Percentiles rank a stretch among this genome's conserved stretches.
These are phyloP conservation scores for Trichopus zeylanicus DNA, from an alignment of 116 monocot genomes.

Conservation along the genomic window DNA sequence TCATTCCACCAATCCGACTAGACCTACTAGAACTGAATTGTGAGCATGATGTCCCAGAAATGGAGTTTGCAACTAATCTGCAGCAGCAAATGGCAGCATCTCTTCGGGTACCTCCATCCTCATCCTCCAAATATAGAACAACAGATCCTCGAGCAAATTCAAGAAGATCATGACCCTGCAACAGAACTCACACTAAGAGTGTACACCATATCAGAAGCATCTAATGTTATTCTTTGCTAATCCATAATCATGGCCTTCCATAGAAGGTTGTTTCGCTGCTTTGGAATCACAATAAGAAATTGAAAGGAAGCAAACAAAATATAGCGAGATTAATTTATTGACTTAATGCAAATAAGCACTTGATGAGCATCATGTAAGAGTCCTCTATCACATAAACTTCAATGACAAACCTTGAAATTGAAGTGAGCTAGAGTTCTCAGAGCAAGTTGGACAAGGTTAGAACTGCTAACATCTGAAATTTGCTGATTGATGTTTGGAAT, in stretches of 20 bases:
- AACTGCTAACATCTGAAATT: slow-evolving; percentile 45
- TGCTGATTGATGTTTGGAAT: slow-evolving; percentile 33
- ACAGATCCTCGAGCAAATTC: slow-evolving; percentile 88
- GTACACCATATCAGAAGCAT: too few relatives aligned
- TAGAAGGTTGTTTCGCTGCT: too few relatives aligned
- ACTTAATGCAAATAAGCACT: not conserved
- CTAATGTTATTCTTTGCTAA: too few relatives aligned
- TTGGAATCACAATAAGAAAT: not conserved
- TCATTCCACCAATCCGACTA: slow-evolving; percentile 62
- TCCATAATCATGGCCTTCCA: too few relatives aligned
- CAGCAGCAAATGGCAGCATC: slow-evolving; percentile 94
- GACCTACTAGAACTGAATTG: slow-evolving; percentile 69
- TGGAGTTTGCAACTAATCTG: slow-evolving; percentile 75
- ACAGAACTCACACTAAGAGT: not conserved
- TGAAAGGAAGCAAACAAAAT: not conserved
- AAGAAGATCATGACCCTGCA: slow-evolving; percentile 91
- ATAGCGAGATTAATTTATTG: not conserved
- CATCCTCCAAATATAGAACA: slow-evolving; percentile 89
- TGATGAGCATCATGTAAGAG: not conserved
- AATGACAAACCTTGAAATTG: slow-evolving; percentile 79
- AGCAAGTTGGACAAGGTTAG: slow-evolving; percentile 83
- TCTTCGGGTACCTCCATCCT: slow-evolving; percentile 79
- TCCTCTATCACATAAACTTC: not conserved
- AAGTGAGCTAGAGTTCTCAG: slow-evolving; percentile 76
- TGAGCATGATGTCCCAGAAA: slow-evolving; percentile 32